Evolutionary conservation across 169 alveolate species (phyloP).

Genomic region (Plasmodium inui): DNA sequence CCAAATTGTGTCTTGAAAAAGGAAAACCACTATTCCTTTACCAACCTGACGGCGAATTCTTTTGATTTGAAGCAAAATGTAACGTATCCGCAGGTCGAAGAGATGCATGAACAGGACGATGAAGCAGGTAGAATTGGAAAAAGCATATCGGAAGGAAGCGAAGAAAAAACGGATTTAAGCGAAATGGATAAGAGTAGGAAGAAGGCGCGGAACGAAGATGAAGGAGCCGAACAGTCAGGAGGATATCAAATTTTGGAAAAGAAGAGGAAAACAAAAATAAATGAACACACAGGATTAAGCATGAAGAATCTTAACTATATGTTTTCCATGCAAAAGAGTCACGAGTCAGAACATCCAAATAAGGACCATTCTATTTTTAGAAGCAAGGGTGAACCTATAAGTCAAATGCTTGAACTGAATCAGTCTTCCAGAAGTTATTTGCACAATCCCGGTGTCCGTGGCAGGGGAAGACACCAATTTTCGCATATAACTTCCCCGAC

Average conservation of each 20-base stretch:
- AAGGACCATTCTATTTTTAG: background rate
- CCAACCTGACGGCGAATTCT: slow-evolving; percentile 43
- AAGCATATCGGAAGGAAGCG: background rate
- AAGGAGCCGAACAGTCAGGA: background rate
- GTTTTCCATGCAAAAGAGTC: background rate
- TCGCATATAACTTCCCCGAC: background rate
- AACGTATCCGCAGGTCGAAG: slow-evolving; percentile 27
- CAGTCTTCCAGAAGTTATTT: background rate
- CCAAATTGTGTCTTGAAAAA: slow-evolving; percentile 44
- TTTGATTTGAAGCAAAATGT: slow-evolving; percentile 33
- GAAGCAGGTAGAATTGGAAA: background rate
- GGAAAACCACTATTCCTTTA: slow-evolving; percentile 48
- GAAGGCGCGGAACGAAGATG: background rate
- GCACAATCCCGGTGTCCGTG: background rate
- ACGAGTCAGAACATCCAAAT: background rate
- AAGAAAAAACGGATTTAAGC: background rate
- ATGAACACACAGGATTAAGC: background rate
- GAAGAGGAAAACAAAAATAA: background rate
- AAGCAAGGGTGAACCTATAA: background rate
- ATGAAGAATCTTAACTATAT: background rate
- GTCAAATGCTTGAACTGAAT: background rate
- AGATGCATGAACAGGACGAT: background rate
- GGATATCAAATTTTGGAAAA: background rate
- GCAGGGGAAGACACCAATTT: background rate
- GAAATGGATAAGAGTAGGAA: background rate